These are phyloP conservation scores for Magnaporthales sp. DNA, from an alignment of 2,329 filamentous ascomycete genomes.

Conservation along the genomic window DNA sequence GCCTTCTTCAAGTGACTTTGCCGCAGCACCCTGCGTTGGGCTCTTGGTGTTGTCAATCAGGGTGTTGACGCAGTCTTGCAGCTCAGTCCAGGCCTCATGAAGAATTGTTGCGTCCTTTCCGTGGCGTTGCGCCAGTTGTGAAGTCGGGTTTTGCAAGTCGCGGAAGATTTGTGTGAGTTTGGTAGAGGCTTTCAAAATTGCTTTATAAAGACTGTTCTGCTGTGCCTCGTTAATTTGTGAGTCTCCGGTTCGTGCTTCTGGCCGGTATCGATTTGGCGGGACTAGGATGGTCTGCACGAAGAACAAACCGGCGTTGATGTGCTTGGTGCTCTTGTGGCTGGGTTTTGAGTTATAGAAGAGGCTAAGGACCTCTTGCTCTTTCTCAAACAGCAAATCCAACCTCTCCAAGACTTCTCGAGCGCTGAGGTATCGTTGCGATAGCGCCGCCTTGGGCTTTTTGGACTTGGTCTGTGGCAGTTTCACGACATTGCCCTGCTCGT, in stretches of 20 bases:
- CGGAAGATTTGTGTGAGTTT: slow-evolving; percentile 65
- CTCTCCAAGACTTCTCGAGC: slow-evolving; percentile 76
- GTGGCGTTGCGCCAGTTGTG: slow-evolving; percentile 25
- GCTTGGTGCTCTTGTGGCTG: slow-evolving; percentile 42
- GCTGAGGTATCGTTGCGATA: slow-evolving; percentile 65
- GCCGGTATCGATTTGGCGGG: slow-evolving; percentile 84
- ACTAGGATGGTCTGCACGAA: slow-evolving; percentile 83
- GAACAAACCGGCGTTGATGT: slow-evolving; percentile 80
- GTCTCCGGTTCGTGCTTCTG: slow-evolving; percentile 73
- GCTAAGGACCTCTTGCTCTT: slow-evolving; percentile 74
- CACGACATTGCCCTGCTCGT: slow-evolving; percentile 48
- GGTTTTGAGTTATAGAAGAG: slow-evolving; percentile 79
- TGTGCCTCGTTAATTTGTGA: slow-evolving; percentile 79
- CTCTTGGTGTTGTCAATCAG: slow-evolving; percentile 86
- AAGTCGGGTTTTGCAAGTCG: slow-evolving; percentile 45
- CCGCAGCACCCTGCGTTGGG: slow-evolving; percentile 68
- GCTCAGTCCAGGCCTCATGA: slow-evolving; percentile 69
- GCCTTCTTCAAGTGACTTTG: slow-evolving; percentile 70
- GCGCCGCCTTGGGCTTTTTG: slow-evolving; percentile 22
- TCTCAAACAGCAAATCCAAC: slow-evolving; percentile 71
- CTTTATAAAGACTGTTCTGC: slow-evolving; percentile 81
- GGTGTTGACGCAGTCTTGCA: slow-evolving; percentile 89
- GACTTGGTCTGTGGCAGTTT: slow-evolving; percentile 38
- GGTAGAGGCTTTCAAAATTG: slow-evolving; percentile 68
- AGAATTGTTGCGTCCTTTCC: slow-evolving; percentile 62